A percentile compares a stretch with the other conserved stretches of the same genome.
Evolutionary conservation across 805 yeast species (phyloP).

Genomic region (Limtongia smithiae): DNA sequence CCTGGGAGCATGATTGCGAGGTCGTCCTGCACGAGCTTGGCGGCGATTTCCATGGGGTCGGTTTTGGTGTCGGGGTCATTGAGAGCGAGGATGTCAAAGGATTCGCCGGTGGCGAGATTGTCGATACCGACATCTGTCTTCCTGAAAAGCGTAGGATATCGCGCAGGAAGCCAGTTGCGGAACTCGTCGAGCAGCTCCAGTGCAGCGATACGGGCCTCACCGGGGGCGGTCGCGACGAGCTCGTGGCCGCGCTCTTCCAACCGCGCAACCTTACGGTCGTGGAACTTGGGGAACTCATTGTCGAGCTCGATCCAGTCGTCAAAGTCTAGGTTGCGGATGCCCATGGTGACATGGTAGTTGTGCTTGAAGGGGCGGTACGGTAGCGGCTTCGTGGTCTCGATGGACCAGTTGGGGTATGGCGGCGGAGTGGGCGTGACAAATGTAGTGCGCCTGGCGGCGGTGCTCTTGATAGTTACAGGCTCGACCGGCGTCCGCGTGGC

Average conservation of each 20-base stretch:
- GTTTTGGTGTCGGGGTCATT: constrained; percentile 41
- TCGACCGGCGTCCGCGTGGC: not conserved
- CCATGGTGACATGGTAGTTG: constrained; percentile 65
- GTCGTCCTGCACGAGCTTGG: constrained; percentile 61
- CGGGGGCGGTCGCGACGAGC: constrained; percentile 37
- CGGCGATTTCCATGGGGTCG: constrained; percentile 59
- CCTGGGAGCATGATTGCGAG: constrained; percentile 63
- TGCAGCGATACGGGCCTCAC: constrained; percentile 43
- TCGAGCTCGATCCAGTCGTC: constrained; percentile 65
- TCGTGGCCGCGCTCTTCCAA: constrained; percentile 47
- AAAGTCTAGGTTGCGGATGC: constrained; percentile 60
- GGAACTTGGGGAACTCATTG: constrained; percentile 59
- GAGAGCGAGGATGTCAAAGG: constrained; percentile 37
- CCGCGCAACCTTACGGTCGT: constrained; percentile 51
- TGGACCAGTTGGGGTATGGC: constrained; percentile 49
- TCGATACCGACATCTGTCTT: constrained; percentile 47
- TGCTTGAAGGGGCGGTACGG: constrained; percentile 69
- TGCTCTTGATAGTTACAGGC: constrained; percentile 25
- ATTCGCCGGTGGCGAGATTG: constrained; percentile 54
- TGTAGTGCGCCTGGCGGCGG: constrained; percentile 51
- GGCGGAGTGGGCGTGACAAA: constrained; percentile 50
- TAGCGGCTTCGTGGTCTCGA: constrained; percentile 49
- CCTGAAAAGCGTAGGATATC: constrained; percentile 55
- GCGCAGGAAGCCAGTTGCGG: constrained; percentile 49
- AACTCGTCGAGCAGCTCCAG: constrained; percentile 55